Evolutionary conservation across 805 yeast genomes (phyloP).

Genomic region (Pichia insulana): DNA sequence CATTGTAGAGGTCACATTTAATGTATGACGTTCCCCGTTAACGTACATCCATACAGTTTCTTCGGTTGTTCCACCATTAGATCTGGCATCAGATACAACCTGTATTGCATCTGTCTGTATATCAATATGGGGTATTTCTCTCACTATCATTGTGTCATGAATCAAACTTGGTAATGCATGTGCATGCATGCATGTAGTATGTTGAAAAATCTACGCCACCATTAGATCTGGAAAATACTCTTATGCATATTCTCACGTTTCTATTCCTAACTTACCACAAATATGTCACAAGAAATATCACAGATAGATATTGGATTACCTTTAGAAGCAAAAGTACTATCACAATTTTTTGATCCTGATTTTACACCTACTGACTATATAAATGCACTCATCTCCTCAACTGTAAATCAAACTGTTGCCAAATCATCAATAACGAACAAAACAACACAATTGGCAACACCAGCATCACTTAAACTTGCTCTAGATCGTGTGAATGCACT

Average conservation of each 20-base stretch:
- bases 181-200: too few relatives aligned
- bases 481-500: slow-evolving; percentile 35
- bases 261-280: too few relatives aligned
- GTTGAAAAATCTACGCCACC: too few relatives aligned
- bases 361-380: slow-evolving; percentile 59
- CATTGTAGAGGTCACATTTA: too few relatives aligned
- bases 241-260: too few relatives aligned
- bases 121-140: slow-evolving; percentile 1
- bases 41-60: slow-evolving; percentile 5
- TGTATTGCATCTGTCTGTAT: slow-evolving; percentile 6
- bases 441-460: slow-evolving; percentile 23
- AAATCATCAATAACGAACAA: slow-evolving; percentile 5
- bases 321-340: slow-evolving; percentile 30
- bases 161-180: too few relatives aligned
- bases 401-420: slow-evolving; percentile 13
- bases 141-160: neutral
- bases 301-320: slow-evolving; percentile 6
- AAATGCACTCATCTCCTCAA: slow-evolving; percentile 44
- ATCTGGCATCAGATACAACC: neutral
- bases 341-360: slow-evolving; percentile 61
- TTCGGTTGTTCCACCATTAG: neutral
- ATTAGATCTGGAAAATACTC: too few relatives aligned
- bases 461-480: slow-evolving; percentile 1
- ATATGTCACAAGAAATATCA: neutral
- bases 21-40: neutral